Evolutionary conservation across 2,329 filamentous ascomycete genomes (phyloP).

Genomic region (Fusarium sp.): DNA sequence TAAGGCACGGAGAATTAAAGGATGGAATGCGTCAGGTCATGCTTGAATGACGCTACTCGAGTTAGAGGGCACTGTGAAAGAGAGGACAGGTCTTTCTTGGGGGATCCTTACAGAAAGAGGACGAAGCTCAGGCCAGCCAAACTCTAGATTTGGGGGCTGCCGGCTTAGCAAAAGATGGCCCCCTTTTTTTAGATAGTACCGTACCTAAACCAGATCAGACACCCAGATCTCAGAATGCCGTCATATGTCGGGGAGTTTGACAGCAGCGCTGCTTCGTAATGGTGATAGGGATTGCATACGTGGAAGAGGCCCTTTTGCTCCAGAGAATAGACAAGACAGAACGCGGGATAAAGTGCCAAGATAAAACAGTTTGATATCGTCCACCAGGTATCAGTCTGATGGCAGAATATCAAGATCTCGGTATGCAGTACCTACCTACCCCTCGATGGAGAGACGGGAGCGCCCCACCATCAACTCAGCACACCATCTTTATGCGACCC

Average conservation of each 20-base stretch:
- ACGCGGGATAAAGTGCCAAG: neutral
- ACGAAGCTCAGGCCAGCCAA: constrained; percentile 1
- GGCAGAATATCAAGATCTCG: neutral
- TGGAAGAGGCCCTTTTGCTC: neutral
- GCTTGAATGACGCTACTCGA: constrained; percentile 38
- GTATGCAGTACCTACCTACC: neutral
- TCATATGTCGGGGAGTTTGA: constrained; percentile 40
- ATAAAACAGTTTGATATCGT: neutral
- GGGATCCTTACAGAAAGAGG: neutral
- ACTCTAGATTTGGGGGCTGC: constrained; percentile 7
- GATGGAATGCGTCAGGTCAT: constrained; percentile 18
- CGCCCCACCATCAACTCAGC: constrained; percentile 30
- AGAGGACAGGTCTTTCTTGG: neutral
- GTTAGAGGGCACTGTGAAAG: constrained; percentile 5
- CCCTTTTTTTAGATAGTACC: constrained; percentile 21
- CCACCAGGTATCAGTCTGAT: too few relatives aligned
- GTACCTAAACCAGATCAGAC: constrained; percentile 19
- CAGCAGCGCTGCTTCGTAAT: constrained; percentile 2
- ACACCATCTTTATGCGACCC: constrained; percentile 13
- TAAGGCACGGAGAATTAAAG: constrained; percentile 1
- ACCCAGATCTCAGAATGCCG: constrained; percentile 36
- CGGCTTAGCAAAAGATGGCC: constrained; percentile 11
- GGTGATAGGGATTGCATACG: neutral
- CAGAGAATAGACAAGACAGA: neutral
- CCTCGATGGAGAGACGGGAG: constrained; percentile 17